Conservation (phyloP, 164 flowering plant genomes). For the Magnolia kwangsiensis region DNA sequence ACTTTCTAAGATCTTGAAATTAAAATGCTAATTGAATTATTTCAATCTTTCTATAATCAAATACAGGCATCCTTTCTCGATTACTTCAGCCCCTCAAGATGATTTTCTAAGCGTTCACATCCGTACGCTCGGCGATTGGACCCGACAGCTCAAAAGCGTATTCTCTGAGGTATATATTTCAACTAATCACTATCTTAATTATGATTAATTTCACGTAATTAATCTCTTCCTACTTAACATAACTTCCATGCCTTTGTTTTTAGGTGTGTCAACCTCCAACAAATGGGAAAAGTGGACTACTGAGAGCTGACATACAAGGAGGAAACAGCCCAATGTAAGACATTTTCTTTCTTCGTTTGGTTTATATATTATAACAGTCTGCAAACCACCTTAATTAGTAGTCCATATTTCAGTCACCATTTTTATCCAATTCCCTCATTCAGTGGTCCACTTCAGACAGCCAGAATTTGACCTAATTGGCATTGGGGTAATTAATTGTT, state of each 20-base stretch:
- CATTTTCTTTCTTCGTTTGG: background rate
- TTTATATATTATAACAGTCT: no score
- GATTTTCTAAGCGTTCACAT: conserved; percentile 38
- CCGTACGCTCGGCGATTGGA: conserved; percentile 38
- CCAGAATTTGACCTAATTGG: background rate
- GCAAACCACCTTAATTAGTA: no score
- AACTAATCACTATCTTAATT: background rate
- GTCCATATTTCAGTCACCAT: no score
- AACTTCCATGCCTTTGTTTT: background rate
- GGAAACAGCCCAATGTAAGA: conserved; percentile 35
- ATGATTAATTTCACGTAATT: background rate
- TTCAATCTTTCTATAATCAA: background rate
- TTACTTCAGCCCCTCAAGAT: conserved; percentile 38
- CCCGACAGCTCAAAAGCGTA: conserved; percentile 54
- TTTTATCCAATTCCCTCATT: background rate
- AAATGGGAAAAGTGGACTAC: conserved; percentile 57
- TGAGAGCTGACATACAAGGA: conserved; percentile 52
- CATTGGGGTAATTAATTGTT: background rate
- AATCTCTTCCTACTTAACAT: background rate
- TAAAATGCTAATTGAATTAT: background rate
- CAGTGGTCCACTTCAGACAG: background rate
- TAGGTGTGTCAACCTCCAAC: conserved; percentile 58
- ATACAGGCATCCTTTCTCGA: conserved; percentile 41
- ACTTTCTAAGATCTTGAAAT: background rate
- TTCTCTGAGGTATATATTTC: conserved; percentile 49